Evolutionary conservation across 371 early-diverging fungal genomes (phyloP), one percentile per base, ranked within the genome.

Genomic region (Sporodiniella umbellata): DNA sequence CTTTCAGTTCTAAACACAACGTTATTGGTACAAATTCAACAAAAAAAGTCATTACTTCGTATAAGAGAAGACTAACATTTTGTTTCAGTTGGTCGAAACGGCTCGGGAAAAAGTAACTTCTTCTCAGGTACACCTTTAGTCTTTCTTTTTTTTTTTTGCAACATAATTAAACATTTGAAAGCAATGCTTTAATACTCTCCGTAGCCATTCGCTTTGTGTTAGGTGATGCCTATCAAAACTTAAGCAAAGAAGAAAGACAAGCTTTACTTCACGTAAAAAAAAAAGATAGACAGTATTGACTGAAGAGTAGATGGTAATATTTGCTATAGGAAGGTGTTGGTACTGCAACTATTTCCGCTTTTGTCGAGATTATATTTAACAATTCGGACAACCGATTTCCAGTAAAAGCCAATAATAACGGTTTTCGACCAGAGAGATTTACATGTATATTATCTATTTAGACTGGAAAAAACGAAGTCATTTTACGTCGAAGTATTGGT

Each of bases 61-160:
- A 1, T 10, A 31, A 10, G 31, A 8, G 10, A 10, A 12, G 12
- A 31, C 31, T 31, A 31, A 31, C 12, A 10, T 1, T 35, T 33
- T 6, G n/a, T 49, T 33, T 72, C n/a, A 93, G 96, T 98, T n/a
- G 99, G 99, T 30, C 83, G 96, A 57, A 99, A 99, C 71, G 99
- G 99, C 33, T 91, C 98, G 7, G 99, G 99, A 21, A 99, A 99
- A 75, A 94, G 94, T 70, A 99, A 98, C 73, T 97, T 99, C 68
- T 96, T 99, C 64, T 86, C 95, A 65, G 86, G 86, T 83, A 72
- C 25, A n/a, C n/a, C n/a, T n/a, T n/a, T n/a, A n/a, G n/a, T n/a
- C n/a, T n/a, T n/a, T n/a, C n/a, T n/a, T n/a, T n/a, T n/a, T n/a
- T n/a, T n/a, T n/a, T n/a, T n/a, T n/a, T n/a, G n/a, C n/a, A n/a